Evolutionary conservation across 495 filamentous ascomycete species (phyloP).

Genomic region (Hypoxylon intermedium): DNA sequence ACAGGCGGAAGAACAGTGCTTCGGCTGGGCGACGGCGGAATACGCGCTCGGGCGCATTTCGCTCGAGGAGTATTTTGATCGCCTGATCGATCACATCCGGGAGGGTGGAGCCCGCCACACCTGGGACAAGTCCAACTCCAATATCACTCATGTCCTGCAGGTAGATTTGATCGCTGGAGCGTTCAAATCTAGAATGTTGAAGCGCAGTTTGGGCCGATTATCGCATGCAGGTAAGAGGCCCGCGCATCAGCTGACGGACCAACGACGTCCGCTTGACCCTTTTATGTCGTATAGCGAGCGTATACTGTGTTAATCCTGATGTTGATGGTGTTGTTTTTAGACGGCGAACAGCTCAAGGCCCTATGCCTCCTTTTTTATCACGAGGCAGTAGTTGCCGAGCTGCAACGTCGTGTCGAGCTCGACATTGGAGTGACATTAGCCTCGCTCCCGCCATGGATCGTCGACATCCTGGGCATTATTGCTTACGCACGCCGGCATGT

Average conservation of each 20-base stretch:
- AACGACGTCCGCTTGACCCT: not conserved
- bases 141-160: constrained; percentile 2
- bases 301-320: constrained; percentile 8
- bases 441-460: constrained; percentile 11
- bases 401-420: constrained; percentile 13
- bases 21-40: constrained; percentile 12
- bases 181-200: constrained; percentile 17
- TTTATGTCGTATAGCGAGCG: not conserved
- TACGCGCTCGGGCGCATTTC: constrained; percentile 3
- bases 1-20: constrained; percentile 16
- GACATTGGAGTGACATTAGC: constrained; percentile 9
- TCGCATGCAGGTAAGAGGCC: constrained; percentile 14
- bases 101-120: constrained; percentile 13
- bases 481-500: constrained; percentile 10
- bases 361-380: constrained; percentile 20
- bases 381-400: constrained; percentile 7
- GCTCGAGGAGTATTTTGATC: constrained; percentile 22
- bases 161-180: constrained; percentile 11
- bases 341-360: constrained; percentile 19
- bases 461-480: constrained; percentile 11
- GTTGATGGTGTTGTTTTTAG: constrained; percentile 6
- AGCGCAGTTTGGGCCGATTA: constrained; percentile 5
- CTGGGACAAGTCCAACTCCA: constrained; percentile 20
- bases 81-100: constrained; percentile 20
- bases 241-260: not conserved